Conservation (phyloP, 2,329 filamentous ascomycete genomes). For the Epichloe sp. region DNA sequence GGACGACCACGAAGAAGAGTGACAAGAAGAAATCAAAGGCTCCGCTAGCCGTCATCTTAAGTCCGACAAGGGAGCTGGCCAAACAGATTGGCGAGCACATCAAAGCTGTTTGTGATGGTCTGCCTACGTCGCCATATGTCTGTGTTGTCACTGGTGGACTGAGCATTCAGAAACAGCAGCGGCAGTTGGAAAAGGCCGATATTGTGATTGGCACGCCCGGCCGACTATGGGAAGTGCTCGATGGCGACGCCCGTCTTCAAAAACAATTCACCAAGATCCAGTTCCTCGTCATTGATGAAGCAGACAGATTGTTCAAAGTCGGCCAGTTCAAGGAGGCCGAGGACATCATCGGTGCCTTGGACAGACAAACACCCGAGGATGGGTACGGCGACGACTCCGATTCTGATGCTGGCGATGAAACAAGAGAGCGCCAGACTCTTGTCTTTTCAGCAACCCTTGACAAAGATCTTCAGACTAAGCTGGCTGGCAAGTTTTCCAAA, state of each 20-base stretch:
- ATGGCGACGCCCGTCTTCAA: slow-evolving; percentile 57
- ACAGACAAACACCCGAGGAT: slow-evolving; percentile 53
- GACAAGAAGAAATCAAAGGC: slow-evolving; percentile 19
- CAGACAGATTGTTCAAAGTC: slow-evolving; percentile 79
- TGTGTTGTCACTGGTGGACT: slow-evolving; percentile 85
- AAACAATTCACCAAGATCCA: slow-evolving; percentile 57
- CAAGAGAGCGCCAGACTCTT: slow-evolving; percentile 60
- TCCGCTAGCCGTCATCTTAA: slow-evolving; percentile 69
- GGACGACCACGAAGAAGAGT: background rate
- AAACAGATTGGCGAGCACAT: slow-evolving; percentile 84
- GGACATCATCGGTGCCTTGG: slow-evolving; percentile 71
- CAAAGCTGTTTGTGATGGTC: slow-evolving; percentile 52
- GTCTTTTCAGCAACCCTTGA: slow-evolving; percentile 97
- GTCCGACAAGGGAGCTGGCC: slow-evolving; percentile 84
- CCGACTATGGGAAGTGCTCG: slow-evolving; percentile 86
- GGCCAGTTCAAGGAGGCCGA: slow-evolving; percentile 93
- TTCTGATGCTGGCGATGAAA: slow-evolving; percentile 30
- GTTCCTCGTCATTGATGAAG: slow-evolving; percentile 87
- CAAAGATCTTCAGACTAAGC: slow-evolving; percentile 78
- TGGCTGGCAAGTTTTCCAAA: slow-evolving; percentile 48
- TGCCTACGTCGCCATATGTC: slow-evolving; percentile 53
- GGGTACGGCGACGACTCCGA: slow-evolving; percentile 28
- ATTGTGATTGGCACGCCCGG: slow-evolving; percentile 91
- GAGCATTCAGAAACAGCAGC: slow-evolving; percentile 88
- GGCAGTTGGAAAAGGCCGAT: slow-evolving; percentile 71